Evolutionary conservation across 305 asterid species (phyloP).

Genomic region (Fraxinus sp.): DNA sequence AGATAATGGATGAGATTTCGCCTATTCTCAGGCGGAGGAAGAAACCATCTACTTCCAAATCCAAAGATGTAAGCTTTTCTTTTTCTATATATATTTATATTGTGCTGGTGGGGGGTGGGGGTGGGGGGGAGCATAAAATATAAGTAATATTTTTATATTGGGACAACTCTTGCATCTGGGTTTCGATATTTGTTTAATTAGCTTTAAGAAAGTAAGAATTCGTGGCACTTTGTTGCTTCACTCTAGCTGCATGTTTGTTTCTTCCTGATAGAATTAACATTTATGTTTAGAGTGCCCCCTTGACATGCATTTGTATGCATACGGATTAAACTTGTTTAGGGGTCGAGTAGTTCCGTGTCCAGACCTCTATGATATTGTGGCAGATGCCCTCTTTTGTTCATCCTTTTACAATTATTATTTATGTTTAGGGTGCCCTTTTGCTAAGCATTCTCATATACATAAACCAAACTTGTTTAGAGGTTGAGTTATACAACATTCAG

Average conservation of each 20-base stretch:
- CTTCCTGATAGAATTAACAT: neutral
- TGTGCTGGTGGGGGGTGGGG: too few relatives aligned
- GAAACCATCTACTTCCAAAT: constrained; percentile 41
- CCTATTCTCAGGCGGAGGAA: constrained; percentile 44
- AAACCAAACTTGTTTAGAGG: neutral
- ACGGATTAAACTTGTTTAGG: neutral
- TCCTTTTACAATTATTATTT: neutral
- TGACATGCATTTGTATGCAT: neutral
- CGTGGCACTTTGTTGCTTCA: neutral
- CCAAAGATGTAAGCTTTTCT: constrained; percentile 39
- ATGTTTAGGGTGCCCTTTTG: neutral
- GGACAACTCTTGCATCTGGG: neutral
- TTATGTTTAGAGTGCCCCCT: neutral
- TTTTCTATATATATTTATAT: too few relatives aligned
- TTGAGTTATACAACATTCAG: neutral
- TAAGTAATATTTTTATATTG: neutral
- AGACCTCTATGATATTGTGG: neutral
- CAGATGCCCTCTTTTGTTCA: neutral
- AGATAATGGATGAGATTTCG: constrained; percentile 67
- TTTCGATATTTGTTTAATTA: neutral
- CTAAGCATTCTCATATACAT: neutral
- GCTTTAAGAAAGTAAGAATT: neutral
- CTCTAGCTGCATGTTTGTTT: neutral
- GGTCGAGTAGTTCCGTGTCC: neutral
- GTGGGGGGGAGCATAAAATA: neutral